phyloP scores from a whole-genome alignment of 768 basidiomycete genomes.

The Dendrothele bispora region DNA sequence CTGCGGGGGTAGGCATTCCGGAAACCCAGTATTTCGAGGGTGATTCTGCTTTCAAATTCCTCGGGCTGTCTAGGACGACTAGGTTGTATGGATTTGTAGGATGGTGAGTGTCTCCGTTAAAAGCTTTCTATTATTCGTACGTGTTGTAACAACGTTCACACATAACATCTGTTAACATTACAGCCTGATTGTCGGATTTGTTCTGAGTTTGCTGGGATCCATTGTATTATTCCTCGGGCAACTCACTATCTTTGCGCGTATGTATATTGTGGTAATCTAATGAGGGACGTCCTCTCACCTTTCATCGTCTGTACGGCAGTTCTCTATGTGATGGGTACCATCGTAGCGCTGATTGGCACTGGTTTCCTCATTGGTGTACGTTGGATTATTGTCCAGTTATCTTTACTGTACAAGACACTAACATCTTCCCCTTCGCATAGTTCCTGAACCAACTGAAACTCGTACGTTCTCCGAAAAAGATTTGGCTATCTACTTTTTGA shows the following conservation, averaged over 20 bases:
- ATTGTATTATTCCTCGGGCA: slow-evolving; percentile 75
- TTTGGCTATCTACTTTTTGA: not conserved
- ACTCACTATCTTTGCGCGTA: slow-evolving; percentile 72
- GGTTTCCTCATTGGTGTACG: slow-evolving; percentile 90
- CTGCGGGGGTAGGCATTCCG: slow-evolving; percentile 59
- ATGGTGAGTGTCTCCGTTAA: slow-evolving; percentile 52
- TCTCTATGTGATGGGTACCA: slow-evolving; percentile 78
- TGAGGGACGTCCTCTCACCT: not conserved
- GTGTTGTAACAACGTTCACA: not conserved
- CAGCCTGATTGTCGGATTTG: slow-evolving; percentile 75
- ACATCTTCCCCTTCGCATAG: slow-evolving; percentile 35
- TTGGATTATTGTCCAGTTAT: slow-evolving; percentile 10
- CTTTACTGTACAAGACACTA: slow-evolving; percentile 3
- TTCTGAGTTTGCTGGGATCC: slow-evolving; percentile 77
- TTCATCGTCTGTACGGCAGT: slow-evolving; percentile 55
- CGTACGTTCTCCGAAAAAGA: slow-evolving; percentile 37
- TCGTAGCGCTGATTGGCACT: slow-evolving; percentile 82
- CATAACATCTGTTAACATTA: not conserved
- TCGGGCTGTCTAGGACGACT: slow-evolving; percentile 77
- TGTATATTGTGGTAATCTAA: slow-evolving; percentile 26
- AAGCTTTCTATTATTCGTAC: not conserved
- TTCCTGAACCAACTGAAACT: slow-evolving; percentile 81
- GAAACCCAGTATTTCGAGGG: slow-evolving; percentile 87
- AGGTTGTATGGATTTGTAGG: slow-evolving; percentile 84
- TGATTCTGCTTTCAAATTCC: slow-evolving; percentile 81